Base-by-base conservation (phyloP, 768 basidiomycete genomes). In the Lentinula boryana region DNA sequence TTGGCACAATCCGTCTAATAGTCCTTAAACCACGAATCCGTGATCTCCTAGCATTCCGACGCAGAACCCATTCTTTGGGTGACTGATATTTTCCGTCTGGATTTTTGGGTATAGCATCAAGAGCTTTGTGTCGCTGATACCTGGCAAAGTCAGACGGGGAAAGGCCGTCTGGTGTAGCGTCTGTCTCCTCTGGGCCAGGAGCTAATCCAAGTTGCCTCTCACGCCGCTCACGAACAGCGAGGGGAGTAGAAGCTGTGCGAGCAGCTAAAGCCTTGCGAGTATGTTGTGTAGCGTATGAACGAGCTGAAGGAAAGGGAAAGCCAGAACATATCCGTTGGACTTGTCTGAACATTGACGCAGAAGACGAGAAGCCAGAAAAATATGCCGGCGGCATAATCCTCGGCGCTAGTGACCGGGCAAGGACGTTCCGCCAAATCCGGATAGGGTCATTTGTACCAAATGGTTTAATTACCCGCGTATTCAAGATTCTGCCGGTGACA, bases 141-240 rank as follows among this genome's bases (percentile, higher is more conserved):
- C 83, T 80, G 18, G 82, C 76, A 61, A 80, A 75, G 68, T 89
- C 88, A 44, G 83, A 78, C 16, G 87, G 86, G 0, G 88, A 87
- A 59, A 89, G 79, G 31, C 87, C 87, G 56, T 78, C 74, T 57
- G 71, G 65, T 56, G 77, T 75, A 62, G 81, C 79, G 69, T 86
- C 84, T 32, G 81, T 73, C 49, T 68, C 65, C 43, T 73, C 77
- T 60, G 62, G 62, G 41, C 65, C 68, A 59, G 64, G 66, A 40
- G 70, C 33, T 32, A 31, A 67, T 46, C 79, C 76, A 53, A 78
- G 74, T 63, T 75, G 75, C 71, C 83, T 86, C 59, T 74, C 73
- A 60, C 90, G 85, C 56, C 90, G 87, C 16, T 83, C 77, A 60
- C 86, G 85, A 55, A 92, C 89, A 31, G 88, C 87, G 46, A 85